Conservation (phyloP, 2,329 filamentous ascomycete species). For the Clonostachys rosea region DNA sequence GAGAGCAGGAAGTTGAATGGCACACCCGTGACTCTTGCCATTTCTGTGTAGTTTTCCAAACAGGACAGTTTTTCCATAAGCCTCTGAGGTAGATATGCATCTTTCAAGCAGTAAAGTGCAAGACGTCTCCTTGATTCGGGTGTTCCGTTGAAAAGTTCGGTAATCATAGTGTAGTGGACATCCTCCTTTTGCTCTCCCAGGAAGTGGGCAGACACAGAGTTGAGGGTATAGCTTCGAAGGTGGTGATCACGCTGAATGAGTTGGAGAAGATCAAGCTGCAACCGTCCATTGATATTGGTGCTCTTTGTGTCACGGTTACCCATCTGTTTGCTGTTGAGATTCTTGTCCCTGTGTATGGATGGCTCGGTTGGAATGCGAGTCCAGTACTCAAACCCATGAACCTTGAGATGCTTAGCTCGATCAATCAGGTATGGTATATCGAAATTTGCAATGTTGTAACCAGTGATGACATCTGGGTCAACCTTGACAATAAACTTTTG, state of each 20-base stretch:
- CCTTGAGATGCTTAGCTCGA: conserved; percentile 79
- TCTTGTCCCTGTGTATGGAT: conserved; percentile 73
- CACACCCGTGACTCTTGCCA: conserved; percentile 98
- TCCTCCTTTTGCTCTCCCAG: conserved; percentile 97
- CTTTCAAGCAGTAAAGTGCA: conserved; percentile 94
- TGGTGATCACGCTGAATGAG: conserved; percentile 93
- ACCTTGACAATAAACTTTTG: conserved; percentile 83
- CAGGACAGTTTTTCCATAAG: conserved; percentile 98
- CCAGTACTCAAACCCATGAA: conserved; percentile 79
- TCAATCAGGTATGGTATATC: conserved; percentile 96
- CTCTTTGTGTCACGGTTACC: conserved; percentile 91
- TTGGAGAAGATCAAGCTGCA: conserved; percentile 93
- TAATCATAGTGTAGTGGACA: conserved; percentile 99
- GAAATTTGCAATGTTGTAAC: conserved; percentile 98
- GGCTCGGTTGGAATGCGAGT: conserved; percentile 67
- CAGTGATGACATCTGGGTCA: conserved; percentile 95
- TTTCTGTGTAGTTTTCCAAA: conserved; percentile 98
- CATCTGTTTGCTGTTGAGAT: conserved; percentile 97
- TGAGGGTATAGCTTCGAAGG: conserved; percentile 91
- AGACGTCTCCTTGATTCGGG: conserved; percentile 86
- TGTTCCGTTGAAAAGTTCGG: conserved; percentile 94
- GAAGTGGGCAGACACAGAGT: conserved; percentile 93
- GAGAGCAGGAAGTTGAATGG: conserved; percentile 93
- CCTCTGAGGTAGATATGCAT: conserved; percentile 90
- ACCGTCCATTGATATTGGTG: conserved; percentile 89